Evolutionary conservation across 2,329 filamentous ascomycete genomes (phyloP).

Genomic region (Verticillium albo-atrum): DNA sequence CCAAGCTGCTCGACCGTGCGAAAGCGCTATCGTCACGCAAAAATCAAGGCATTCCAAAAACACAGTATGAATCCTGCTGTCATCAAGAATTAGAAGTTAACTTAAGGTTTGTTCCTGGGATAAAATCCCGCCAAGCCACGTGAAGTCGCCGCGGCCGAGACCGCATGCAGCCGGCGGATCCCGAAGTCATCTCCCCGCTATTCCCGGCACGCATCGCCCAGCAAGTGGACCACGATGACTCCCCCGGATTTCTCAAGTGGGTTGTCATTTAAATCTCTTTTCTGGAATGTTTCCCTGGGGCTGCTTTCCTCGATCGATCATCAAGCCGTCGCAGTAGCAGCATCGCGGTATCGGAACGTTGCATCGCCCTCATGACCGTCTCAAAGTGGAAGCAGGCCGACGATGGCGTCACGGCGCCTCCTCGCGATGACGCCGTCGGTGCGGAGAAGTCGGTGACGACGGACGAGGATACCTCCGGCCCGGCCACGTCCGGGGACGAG

Average conservation of each 20-base stretch:
- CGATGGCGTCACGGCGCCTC: neutral
- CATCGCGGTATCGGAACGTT: neutral
- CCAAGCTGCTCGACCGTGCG: too few species aligned
- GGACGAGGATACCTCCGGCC: neutral
- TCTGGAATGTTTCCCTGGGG: neutral
- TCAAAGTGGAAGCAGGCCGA: neutral
- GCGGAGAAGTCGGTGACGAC: neutral
- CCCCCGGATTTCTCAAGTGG: neutral
- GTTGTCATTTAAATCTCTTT: neutral
- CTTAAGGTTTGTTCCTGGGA: neutral
- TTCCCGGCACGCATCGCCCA: neutral
- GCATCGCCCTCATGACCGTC: neutral
- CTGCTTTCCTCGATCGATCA: neutral
- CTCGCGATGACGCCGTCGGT: neutral
- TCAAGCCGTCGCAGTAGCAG: neutral
- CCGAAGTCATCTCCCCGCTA: neutral
- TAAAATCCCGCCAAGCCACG: neutral
- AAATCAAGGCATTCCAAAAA: too few species aligned
- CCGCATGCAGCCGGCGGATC: neutral
- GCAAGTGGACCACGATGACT: neutral
- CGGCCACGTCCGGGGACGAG: constrained; percentile 6
- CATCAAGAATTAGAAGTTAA: neutral
- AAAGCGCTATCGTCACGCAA: too few species aligned
- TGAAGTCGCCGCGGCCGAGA: neutral
- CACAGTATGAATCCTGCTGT: neutral